Evolutionary conservation across 2,329 filamentous ascomycete genomes (phyloP).

Genomic region (Furcasterigmium furcatum): DNA sequence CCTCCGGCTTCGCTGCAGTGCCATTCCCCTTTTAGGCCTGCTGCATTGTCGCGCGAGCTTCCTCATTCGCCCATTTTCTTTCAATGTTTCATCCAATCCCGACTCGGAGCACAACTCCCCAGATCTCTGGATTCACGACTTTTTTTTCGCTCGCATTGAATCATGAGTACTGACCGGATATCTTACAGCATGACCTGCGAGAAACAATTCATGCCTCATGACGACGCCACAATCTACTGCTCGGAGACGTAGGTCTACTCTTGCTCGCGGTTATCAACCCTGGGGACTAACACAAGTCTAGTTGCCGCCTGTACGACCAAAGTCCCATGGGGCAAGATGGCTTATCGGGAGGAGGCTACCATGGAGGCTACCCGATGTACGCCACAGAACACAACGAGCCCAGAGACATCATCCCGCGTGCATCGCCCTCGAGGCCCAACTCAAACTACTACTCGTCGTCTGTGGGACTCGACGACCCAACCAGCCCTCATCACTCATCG

Average conservation of each 20-base stretch:
- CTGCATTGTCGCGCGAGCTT: slow-evolving; percentile 26
- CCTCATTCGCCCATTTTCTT: background rate
- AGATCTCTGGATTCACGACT: slow-evolving; percentile 8
- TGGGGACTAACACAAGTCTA: slow-evolving; percentile 18
- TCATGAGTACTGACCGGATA: slow-evolving; percentile 21
- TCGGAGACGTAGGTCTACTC: slow-evolving; percentile 53
- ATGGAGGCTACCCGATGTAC: slow-evolving; percentile 31
- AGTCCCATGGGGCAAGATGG: slow-evolving; percentile 21
- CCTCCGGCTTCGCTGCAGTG: slow-evolving; percentile 1
- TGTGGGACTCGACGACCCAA: slow-evolving; percentile 35
- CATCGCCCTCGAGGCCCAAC: slow-evolving; percentile 58
- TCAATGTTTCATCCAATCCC: slow-evolving; percentile 11
- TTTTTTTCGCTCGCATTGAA: slow-evolving; percentile 4
- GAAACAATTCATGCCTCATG: slow-evolving; percentile 60
- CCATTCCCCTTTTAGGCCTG: slow-evolving; percentile 17
- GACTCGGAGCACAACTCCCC: slow-evolving; percentile 7
- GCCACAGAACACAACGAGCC: slow-evolving; percentile 46
- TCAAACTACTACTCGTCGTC: slow-evolving; percentile 53
- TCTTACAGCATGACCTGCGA: slow-evolving; percentile 60
- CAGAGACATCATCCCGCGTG: slow-evolving; percentile 61
- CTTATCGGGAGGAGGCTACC: background rate
- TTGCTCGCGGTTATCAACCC: slow-evolving; percentile 2
- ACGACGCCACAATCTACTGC: slow-evolving; percentile 59
- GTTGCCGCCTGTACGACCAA: slow-evolving; percentile 53
- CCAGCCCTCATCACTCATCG: slow-evolving; percentile 35